Conservation (phyloP, 208 protist species). For the Leishmania braziliensis region DNA sequence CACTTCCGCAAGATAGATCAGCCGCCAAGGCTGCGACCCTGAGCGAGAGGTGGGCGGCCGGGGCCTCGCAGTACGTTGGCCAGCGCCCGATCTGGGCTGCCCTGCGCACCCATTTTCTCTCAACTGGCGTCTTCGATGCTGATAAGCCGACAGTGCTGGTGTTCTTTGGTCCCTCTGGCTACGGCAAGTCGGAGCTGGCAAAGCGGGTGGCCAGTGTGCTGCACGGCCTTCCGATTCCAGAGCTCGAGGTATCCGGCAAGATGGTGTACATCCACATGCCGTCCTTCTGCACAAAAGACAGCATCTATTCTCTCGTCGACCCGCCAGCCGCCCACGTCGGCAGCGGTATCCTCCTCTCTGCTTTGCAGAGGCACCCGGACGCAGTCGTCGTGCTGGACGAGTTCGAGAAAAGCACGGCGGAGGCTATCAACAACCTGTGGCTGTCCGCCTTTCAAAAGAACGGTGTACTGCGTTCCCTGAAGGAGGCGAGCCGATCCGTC, state of each 20-base stretch:
- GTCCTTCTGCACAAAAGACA: slow-evolving; percentile 85
- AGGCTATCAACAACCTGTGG: slow-evolving; percentile 86
- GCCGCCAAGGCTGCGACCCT: slow-evolving; percentile 8
- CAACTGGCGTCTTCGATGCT: slow-evolving; percentile 56
- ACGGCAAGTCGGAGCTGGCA: slow-evolving; percentile 86
- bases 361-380: slow-evolving; percentile 58
- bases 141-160: slow-evolving; percentile 84
- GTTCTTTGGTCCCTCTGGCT: slow-evolving; percentile 85
- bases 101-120: slow-evolving; percentile 63
- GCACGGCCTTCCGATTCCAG: slow-evolving; percentile 43
- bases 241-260: slow-evolving; percentile 64
- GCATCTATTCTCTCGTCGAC: slow-evolving; percentile 90
- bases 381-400: slow-evolving; percentile 89
- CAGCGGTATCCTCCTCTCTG: slow-evolving; percentile 82
- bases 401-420: slow-evolving; percentile 85
- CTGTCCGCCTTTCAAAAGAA: slow-evolving; percentile 89
- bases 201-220: slow-evolving; percentile 65
- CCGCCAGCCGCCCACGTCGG: slow-evolving; percentile 84
- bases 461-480: slow-evolving; percentile 81
- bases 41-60: slow-evolving; percentile 46
- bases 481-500: slow-evolving; percentile 68
- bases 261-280: slow-evolving; percentile 87
- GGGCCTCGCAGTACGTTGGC: slow-evolving; percentile 70
- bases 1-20: neutral
- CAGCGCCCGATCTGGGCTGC: slow-evolving; percentile 64